phyloP scores from a whole-genome alignment of 306 rosid species.

The Trifolium dubium region DNA sequence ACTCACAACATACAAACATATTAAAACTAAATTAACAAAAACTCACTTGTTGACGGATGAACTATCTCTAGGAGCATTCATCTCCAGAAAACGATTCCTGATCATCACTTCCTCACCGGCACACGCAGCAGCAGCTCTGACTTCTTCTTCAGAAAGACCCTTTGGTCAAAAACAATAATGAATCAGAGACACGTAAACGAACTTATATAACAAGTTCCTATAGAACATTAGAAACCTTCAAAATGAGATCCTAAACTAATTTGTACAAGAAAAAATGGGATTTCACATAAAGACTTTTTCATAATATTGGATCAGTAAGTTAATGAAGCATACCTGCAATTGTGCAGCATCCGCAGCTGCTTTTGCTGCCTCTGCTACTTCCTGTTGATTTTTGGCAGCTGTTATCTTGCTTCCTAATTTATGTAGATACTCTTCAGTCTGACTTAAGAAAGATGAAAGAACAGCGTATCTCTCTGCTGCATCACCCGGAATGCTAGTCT shows the following conservation, averaged over 20 bases:
- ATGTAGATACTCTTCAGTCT: constrained; percentile 97
- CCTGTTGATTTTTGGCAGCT: constrained; percentile 90
- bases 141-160: constrained; percentile 99
- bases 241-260: constrained; percentile 37
- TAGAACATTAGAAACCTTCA: constrained; percentile 23
- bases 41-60: constrained; percentile 93
- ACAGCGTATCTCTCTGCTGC: constrained; percentile 99
- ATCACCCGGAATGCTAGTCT: constrained; percentile 87
- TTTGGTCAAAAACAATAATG: constrained; percentile 46
- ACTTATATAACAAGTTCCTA: constrained; percentile 19
- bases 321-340: constrained; percentile 69
- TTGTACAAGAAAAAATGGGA: background rate
- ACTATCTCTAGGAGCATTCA: constrained; percentile 93
- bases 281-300: constrained; percentile 4
- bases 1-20: constrained; percentile 18
- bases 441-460: constrained; percentile 83
- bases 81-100: constrained; percentile 88
- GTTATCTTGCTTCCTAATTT: constrained; percentile 95
- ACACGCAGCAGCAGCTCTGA: constrained; percentile 94
- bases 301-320: constrained; percentile 24
- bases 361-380: constrained; percentile 91
- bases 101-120: constrained; percentile 98
- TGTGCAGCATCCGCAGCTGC: constrained; percentile 93
- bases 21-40: constrained; percentile 34
- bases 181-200: constrained; percentile 30